Evolutionary conservation across 257 asterid genomes (phyloP), one percentile per base, ranked within the genome.

Genomic region (Solanum ahanhuiri): DNA sequence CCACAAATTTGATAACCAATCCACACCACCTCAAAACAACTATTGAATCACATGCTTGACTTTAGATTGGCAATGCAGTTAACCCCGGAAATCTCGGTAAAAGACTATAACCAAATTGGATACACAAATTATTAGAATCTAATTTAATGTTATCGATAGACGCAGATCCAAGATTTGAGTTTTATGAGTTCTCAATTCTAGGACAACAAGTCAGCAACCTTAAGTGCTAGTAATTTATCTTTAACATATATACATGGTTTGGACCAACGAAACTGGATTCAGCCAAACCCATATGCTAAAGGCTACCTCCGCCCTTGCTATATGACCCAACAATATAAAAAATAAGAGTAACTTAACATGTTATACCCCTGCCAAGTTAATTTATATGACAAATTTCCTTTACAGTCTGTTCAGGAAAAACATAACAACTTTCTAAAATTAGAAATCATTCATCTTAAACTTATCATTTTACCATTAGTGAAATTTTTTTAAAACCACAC

Each of bases 1-100:
- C 91, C 90, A 87, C 91, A 18, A 54, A 39, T 84, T 20, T 84
- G 86, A 66, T 76, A 54, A 66, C 57, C 23, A 77, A 41, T 43
- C 37, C 83, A 77, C 63, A 77, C 63, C 83, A 77, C 83, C 60
- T 12, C 37, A 77, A 41, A 72, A 43, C 37, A 77, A 77, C 37
- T 77, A 23, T 77, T 77, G 35, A 41, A 41, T 76, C 83, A 31
- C 83, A 76, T 41, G 83, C 83, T 76, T 75, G 83, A 39, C 34
- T 73, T 76, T 77, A 77, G 23, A 10, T 41, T 9, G 23, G 37
- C 83, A 77, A 14, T 43, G 37, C 20, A 9, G 41, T 12, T 41
- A 12, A 76, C 83, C 58, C 83, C 63, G 23, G 58, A 57, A 76
- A 76, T 76, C 83, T 23, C 60, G 23, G 83, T 6, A 41, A 41